phyloP scores from a whole-genome alignment of 106 monocot species.

The Ottelia alismoides region DNA sequence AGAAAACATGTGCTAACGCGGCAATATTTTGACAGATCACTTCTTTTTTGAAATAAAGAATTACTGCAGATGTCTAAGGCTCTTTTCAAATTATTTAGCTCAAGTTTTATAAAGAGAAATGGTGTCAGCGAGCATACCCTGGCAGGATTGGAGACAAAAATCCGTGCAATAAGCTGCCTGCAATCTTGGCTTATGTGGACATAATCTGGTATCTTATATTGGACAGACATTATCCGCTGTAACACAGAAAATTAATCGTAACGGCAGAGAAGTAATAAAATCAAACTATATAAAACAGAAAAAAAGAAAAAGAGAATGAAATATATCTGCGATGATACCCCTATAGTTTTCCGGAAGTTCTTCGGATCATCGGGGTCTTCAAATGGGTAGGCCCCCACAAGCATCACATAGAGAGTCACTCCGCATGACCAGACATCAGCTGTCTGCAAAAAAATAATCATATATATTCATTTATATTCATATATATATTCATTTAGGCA shows the following conservation, averaged over 20 bases:
- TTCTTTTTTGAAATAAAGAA: no score
- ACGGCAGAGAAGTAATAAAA: no score
- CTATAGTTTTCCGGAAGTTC: constrained; percentile 14
- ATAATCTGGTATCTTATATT: constrained; percentile 79
- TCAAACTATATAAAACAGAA: background rate
- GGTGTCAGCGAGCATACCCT: constrained; percentile 22
- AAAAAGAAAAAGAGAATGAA: no score
- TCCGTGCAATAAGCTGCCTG: constrained; percentile 57
- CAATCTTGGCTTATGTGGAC: constrained; percentile 75
- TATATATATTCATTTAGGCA: no score
- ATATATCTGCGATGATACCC: constrained; percentile 10
- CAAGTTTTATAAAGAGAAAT: constrained; percentile 37
- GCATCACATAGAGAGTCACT: constrained; percentile 11
- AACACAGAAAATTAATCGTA: background rate
- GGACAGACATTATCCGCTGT: constrained; percentile 69
- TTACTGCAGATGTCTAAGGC: no score
- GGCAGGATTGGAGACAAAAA: constrained; percentile 60
- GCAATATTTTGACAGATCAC: no score
- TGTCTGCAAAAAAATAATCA: no score
- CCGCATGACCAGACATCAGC: constrained; percentile 15
- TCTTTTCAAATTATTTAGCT: constrained; percentile 48
- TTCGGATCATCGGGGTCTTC: constrained; percentile 10
- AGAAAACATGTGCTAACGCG: no score
- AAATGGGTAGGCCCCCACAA: constrained; percentile 14
- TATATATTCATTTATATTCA: no score